Evolutionary conservation across 2,329 filamentous ascomycete genomes (phyloP), one percentile per base, ranked within the genome.

Genomic region (Stagonosporopsis tanaceti): DNA sequence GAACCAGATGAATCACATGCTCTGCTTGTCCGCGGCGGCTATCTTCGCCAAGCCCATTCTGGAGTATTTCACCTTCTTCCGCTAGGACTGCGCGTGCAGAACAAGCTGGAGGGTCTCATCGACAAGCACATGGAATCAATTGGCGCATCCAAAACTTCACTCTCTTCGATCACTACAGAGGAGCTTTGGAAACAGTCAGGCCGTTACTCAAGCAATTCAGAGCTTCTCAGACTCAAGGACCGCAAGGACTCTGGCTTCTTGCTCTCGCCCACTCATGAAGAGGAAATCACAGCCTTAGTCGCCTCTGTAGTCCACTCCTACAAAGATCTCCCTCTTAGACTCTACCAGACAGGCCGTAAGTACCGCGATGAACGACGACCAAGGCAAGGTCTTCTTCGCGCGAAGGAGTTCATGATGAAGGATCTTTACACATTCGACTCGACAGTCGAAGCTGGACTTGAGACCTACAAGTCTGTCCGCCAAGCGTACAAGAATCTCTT

Each of bases 371-470:
- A 99, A 77, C 85, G 89, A 54, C 85, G 95, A 25, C 95, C 95
- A 20, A 86, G 95, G 30, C 91, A 96, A 67, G 95, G 95, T 12
- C 82, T 99, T 2, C 81, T 99, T 8, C 88, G 95, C 9, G 90
- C 92, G 0, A 88, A 93, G 60, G 95, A 99, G 71, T 99, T 99
- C 69, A 79, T 92, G 66, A 99, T 99, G 95, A 99, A 99, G 77
- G 95, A 99, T 75, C 84, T 99, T 1, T 99, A 99, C 75, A 97
- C 93, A 0, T 99, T 99, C 71, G 95, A 99, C 71, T 79, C 83
- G 34, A 89, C 84, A 4, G 74, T 82, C 0, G 78, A 85, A 25
- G 79, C 85, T n/a, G 94, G 94, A 1, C 80, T 93, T n/a, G 78
- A 85, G 47, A 97, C 94, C 0, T 99, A 99, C 66, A 77, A 86